A percentile compares a stretch with the other conserved stretches of the same genome.
Conservation (phyloP, 768 basidiomycete species). For the Terana coerulea region DNA sequence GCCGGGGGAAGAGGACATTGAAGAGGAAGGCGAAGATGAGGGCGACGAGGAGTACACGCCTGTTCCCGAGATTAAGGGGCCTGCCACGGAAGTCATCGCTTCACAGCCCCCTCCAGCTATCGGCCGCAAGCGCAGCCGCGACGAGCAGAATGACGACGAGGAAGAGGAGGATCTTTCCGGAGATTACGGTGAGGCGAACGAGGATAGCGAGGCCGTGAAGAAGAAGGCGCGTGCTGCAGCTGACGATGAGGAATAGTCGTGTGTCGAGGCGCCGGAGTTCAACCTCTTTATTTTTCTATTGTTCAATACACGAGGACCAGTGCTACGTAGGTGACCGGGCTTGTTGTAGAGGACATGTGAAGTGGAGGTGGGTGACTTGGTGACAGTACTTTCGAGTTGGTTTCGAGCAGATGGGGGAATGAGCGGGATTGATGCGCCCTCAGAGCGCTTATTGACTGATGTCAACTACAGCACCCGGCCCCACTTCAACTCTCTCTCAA, state of each 20-base stretch:
- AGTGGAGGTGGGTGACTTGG: too few species aligned
- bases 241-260: conserved; percentile 10
- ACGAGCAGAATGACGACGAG: conserved; percentile 27
- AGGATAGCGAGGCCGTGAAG: conserved; percentile 29
- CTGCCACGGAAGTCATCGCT: conserved; percentile 7
- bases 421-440: conserved; percentile 1
- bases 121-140: conserved; percentile 10
- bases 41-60: conserved; percentile 23
- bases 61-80: conserved; percentile 9
- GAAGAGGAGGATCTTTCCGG: conserved; percentile 17
- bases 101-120: conserved; percentile 10
- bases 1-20: conserved; percentile 14
- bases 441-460: neutral
- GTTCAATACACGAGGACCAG: neutral
- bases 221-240: conserved; percentile 28
- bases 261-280: too few species aligned
- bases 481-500: too few species aligned
- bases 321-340: too few species aligned
- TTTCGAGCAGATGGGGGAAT: too few species aligned
- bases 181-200: conserved; percentile 27
- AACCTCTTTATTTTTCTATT: conserved; percentile 3
- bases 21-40: conserved; percentile 24
- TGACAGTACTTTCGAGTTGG: too few species aligned
- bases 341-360: too few species aligned
- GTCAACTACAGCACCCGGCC: too few species aligned